Evolutionary conservation across 805 yeast species (phyloP).

Genomic region (Starmerella bombi): DNA sequence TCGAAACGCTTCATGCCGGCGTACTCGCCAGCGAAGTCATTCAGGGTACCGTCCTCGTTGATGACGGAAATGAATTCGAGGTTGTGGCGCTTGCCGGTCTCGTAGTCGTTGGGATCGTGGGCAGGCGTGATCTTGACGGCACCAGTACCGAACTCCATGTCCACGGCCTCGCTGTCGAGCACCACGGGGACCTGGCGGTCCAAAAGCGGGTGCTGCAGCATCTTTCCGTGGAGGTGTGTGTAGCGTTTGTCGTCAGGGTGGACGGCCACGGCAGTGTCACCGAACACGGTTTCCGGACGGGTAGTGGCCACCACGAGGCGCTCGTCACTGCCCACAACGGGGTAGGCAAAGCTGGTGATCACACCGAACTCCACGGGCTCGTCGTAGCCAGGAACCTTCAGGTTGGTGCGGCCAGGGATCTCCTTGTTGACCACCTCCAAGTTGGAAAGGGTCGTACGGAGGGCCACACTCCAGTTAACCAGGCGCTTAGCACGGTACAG

Average conservation of each 20-base stretch:
- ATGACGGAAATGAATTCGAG: conserved; percentile 79
- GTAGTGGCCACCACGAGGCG: conserved; percentile 88
- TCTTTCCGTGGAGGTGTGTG: conserved; percentile 89
- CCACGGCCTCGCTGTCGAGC: conserved; percentile 86
- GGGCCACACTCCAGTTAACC: conserved; percentile 91
- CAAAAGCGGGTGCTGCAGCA: conserved; percentile 77
- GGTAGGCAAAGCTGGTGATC: conserved; percentile 87
- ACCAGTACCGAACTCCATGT: conserved; percentile 99
- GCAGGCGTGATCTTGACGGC: conserved; percentile 99
- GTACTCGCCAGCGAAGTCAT: conserved; percentile 90
- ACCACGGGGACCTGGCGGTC: conserved; percentile 77
- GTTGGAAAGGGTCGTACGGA: conserved; percentile 91
- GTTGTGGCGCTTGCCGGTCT: conserved; percentile 86
- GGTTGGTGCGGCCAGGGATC: conserved; percentile 62
- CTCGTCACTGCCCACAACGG: conserved; percentile 75
- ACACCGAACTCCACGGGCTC: conserved; percentile 92
- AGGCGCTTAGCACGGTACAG: conserved; percentile 87
- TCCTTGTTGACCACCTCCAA: conserved; percentile 92
- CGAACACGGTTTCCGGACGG: conserved; percentile 96
- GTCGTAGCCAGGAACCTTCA: conserved; percentile 82
- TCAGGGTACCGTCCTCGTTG: conserved; percentile 83
- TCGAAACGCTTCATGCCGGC: conserved; percentile 84
- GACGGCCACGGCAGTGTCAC: conserved; percentile 96
- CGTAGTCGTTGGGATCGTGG: conserved; percentile 94
- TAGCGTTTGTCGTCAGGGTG: conserved; percentile 93